phyloP scores from a whole-genome alignment of 2,329 filamentous ascomycete genomes.

The Diplodia intermedia region DNA sequence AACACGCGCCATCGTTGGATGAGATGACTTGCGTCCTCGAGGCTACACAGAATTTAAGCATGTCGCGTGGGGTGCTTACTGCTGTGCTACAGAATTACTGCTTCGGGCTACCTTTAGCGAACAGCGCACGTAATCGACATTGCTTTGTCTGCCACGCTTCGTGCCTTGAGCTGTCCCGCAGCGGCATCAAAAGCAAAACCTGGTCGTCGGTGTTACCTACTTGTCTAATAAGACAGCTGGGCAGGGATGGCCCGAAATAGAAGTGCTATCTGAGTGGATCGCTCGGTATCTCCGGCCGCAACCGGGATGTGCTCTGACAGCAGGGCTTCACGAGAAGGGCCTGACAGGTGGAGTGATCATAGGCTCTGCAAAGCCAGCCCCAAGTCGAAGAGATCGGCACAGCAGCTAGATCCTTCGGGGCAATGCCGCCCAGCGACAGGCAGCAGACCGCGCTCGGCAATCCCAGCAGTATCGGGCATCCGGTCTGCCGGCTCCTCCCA shows the following conservation, averaged over 20 bases:
- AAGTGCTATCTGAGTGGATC: neutral
- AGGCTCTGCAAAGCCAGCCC: neutral
- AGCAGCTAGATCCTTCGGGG: conserved; percentile 18
- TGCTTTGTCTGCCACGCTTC: neutral
- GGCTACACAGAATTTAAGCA: conserved; percentile 1
- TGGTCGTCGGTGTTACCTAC: conserved; percentile 9
- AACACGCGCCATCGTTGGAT: neutral
- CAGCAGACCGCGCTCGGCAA: conserved; percentile 10
- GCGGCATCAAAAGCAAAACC: neutral
- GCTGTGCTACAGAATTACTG: neutral
- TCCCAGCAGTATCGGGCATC: conserved; percentile 12
- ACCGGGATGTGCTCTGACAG: neutral
- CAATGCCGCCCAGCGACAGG: conserved; percentile 6
- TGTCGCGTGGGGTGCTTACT: conserved; percentile 17
- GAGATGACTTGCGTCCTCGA: neutral
- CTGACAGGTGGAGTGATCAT: conserved; percentile 5
- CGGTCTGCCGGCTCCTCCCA: conserved; percentile 15
- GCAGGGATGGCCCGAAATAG: conserved; percentile 25
- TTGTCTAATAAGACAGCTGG: neutral
- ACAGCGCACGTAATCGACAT: neutral
- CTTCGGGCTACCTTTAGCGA: neutral
- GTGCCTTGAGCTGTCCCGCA: neutral
- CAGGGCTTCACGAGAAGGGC: neutral
- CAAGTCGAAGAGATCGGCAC: conserved; percentile 1
- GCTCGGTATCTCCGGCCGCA: neutral